Evolutionary conservation across 2,329 filamentous ascomycete species (phyloP).

Genomic region (Sarocladium kiliense): DNA sequence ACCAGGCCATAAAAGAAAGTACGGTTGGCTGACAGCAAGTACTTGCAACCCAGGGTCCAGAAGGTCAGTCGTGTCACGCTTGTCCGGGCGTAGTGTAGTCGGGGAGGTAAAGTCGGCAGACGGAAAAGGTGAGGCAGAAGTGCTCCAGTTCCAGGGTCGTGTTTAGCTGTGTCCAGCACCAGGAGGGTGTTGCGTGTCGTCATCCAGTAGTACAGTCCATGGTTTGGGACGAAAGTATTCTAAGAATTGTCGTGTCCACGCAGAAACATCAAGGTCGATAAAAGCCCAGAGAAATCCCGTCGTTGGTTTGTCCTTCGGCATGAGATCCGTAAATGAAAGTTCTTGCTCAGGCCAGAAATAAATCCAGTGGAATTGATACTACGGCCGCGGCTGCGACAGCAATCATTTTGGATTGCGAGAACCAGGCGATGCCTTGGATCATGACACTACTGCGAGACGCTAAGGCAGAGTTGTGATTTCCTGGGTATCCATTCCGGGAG

Average conservation of each 20-base stretch:
- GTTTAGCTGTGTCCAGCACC: background rate
- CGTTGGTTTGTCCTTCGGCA: background rate
- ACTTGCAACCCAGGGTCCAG: constrained; percentile 15
- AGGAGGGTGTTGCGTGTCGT: too few species aligned
- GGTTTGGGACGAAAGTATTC: too few species aligned
- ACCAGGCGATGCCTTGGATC: background rate
- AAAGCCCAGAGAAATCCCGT: too few species aligned
- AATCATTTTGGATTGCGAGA: constrained; percentile 9
- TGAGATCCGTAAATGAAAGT: too few species aligned
- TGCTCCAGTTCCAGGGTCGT: background rate
- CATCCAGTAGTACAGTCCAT: too few species aligned
- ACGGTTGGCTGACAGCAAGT: constrained; percentile 14
- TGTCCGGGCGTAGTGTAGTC: too few species aligned
- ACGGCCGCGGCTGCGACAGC: constrained; percentile 7
- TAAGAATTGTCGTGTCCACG: too few species aligned
- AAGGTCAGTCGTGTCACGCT: background rate
- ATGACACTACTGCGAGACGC: constrained; percentile 5
- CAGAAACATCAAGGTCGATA: background rate
- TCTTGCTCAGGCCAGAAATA: background rate
- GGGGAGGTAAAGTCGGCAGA: too few species aligned
- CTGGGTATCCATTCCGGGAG: background rate
- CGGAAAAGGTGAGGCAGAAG: background rate
- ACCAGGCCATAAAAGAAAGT: constrained; percentile 17
- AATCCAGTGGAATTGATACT: constrained; percentile 2
- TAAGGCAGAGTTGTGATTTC: constrained; percentile 1